These are phyloP conservation scores for Hericium rajendrae DNA, from an alignment of 768 basidiomycete species.

Conservation along the genomic window DNA sequence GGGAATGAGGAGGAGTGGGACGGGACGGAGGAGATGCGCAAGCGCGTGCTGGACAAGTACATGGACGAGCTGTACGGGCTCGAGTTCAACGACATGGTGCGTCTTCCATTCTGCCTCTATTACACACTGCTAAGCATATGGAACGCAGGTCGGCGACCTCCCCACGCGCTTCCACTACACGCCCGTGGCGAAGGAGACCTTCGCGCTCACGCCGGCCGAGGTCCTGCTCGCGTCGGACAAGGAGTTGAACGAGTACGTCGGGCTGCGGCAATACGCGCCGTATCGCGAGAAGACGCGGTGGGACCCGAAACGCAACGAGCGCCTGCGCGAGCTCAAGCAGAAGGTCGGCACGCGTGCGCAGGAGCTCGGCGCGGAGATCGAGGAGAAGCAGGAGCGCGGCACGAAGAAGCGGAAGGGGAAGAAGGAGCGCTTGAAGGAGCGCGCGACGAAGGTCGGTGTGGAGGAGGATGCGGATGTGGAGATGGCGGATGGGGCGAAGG, in stretches of 20 bases:
- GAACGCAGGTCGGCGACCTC: constrained; percentile 70
- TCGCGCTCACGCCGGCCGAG: constrained; percentile 70
- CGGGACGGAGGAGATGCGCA: constrained; percentile 86
- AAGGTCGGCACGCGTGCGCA: constrained; percentile 39
- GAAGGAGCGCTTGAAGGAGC: constrained; percentile 55
- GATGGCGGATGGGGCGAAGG: background rate
- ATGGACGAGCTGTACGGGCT: constrained; percentile 87
- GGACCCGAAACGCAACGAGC: constrained; percentile 54
- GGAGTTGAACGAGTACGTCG: constrained; percentile 87
- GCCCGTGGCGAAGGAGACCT: constrained; percentile 51
- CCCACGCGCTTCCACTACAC: constrained; percentile 92
- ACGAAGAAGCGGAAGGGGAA: constrained; percentile 44
- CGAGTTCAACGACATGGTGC: constrained; percentile 92
- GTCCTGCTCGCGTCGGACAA: constrained; percentile 86
- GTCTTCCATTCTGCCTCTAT: constrained; percentile 18
- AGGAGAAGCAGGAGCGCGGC: constrained; percentile 12
- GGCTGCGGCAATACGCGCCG: constrained; percentile 85
- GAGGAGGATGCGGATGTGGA: constrained; percentile 4
- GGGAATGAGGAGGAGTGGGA: constrained; percentile 65
- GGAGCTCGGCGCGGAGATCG: constrained; percentile 9
- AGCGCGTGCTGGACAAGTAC: constrained; percentile 72
- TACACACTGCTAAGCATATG: background rate
- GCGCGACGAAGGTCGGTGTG: constrained; percentile 20
- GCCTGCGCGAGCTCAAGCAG: constrained; percentile 63
- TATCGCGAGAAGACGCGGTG: constrained; percentile 62